phyloP scores from a whole-genome alignment of 176 grass and related monocot species.

The Dactylis glomerata region DNA sequence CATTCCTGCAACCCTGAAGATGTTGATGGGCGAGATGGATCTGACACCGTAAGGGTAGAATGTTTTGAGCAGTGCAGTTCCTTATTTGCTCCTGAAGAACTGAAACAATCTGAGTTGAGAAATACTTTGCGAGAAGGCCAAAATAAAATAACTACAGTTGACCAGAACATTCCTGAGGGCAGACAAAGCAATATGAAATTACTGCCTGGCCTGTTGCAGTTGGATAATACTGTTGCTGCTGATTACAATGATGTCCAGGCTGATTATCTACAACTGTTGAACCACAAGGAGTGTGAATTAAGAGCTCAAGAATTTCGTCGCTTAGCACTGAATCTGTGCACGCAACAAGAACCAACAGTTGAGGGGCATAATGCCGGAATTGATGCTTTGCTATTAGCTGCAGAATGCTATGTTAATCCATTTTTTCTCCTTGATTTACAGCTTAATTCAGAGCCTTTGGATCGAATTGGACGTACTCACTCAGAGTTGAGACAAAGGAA shows the following conservation, averaged over 20 bases:
- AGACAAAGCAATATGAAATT: slow-evolving; percentile 40
- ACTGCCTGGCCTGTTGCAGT: slow-evolving; percentile 35
- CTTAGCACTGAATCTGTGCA: slow-evolving; percentile 75
- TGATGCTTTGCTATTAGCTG: slow-evolving; percentile 89
- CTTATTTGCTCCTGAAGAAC: slow-evolving; percentile 73
- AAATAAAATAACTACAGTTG: slow-evolving; percentile 39
- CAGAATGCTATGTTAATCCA: slow-evolving; percentile 89
- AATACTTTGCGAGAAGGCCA: slow-evolving; percentile 42
- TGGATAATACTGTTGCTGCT: slow-evolving; percentile 60
- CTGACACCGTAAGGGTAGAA: slow-evolving; percentile 46
- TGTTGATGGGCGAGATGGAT: slow-evolving; percentile 41
- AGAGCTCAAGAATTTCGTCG: slow-evolving; percentile 78
- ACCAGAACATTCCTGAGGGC: slow-evolving; percentile 32
- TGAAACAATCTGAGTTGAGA: slow-evolving; percentile 63
- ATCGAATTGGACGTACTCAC: slow-evolving; percentile 53
- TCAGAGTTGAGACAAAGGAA: slow-evolving; percentile 54
- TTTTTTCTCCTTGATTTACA: slow-evolving; percentile 68
- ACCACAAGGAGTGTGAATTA: slow-evolving; percentile 67
- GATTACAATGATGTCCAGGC: slow-evolving; percentile 70
- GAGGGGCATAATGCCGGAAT: slow-evolving; percentile 86
- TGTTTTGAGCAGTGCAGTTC: slow-evolving; percentile 43
- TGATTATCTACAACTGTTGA: slow-evolving; percentile 87
- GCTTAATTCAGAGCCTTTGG: slow-evolving; percentile 51
- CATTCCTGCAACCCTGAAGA: slow-evolving; percentile 42
- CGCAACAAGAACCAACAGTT: slow-evolving; percentile 53